Evolutionary conservation across 306 rosid species (phyloP).

Genomic region (Inga laurina): DNA sequence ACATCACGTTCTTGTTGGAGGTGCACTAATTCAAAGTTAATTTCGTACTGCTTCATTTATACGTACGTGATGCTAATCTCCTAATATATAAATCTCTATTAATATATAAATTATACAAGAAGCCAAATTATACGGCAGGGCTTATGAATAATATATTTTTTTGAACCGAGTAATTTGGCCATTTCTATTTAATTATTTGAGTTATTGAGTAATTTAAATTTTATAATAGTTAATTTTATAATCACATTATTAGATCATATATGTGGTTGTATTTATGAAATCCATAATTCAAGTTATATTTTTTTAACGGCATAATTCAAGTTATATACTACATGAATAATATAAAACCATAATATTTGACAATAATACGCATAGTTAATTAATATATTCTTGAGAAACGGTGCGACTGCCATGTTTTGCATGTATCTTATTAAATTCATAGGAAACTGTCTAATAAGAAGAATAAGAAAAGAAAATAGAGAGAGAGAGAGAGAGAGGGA

Average conservation of each 20-base stretch:
- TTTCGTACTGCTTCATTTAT: background rate
- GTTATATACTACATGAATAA: background rate
- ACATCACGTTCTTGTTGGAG: conserved; percentile 5
- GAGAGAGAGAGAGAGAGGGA: background rate
- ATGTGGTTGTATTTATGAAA: background rate
- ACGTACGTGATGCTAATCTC: background rate
- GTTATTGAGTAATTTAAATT: background rate
- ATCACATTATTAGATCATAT: too few species aligned
- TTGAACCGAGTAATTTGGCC: background rate
- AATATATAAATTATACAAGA: background rate
- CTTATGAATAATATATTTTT: background rate
- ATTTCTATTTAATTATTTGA: background rate
- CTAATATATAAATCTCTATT: background rate
- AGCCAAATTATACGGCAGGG: background rate
- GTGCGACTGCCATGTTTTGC: background rate
- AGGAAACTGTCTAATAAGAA: background rate
- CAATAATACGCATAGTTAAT: background rate
- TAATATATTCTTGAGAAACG: background rate
- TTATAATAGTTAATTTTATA: background rate
- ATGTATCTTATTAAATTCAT: background rate
- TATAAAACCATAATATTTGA: background rate
- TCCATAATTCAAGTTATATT: background rate
- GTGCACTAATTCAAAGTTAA: background rate
- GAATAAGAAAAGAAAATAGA: background rate
- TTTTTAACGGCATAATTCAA: background rate